Evolutionary conservation across 208 protist species (phyloP), one percentile per base, ranked within the genome.

Genomic region (Leishmania mexicana): DNA sequence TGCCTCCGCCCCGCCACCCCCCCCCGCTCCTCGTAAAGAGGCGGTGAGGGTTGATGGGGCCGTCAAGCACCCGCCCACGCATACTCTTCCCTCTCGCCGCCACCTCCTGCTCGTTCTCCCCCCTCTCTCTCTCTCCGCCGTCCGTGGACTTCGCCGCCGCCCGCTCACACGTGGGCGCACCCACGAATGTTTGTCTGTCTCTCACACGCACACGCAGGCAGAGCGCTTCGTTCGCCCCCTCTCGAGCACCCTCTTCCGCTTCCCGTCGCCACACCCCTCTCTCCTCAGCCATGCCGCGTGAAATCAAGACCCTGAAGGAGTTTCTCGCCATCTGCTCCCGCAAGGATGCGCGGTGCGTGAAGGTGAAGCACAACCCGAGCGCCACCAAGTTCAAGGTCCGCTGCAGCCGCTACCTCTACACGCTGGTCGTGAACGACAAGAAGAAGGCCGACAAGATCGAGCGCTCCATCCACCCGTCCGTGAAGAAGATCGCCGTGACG

Each of bases 341-440:
- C 88, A 96, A 95, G 89, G 96, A 98, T 88, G 93, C 92, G 64
- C 94, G 93, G 80, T 96, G 93, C 85, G 96, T 98, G 85, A 97
- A 97, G 94, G 92, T 98, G 64, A 98, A 98, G 93, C 91, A 88
- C 81, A 98, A 98, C 94, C 86, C 88, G 45, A 90, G 79, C 73
- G 87, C 83, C 60, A 97, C 94, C 82, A 98, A 98, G 93, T 98
- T 98, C 92, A 98, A 98, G 94, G 96, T 98, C 49, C 92, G 96
- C 89, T 97, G 94, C 94, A 96, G 92, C 87, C 91, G 92, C 77
- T 98, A 94, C 90, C 93, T 98, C 73, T 98, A 98, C 94, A 98
- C 96, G 38, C 87, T 97, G 40, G 94, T 98, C 80, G 87, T 98
- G 54, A 80, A 89, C 76, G 96, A 98, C 88, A 96, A 96, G 92